phyloP scores from a whole-genome alignment of 352 stramenopile genomes.

The Globisporangium spiculum region DNA sequence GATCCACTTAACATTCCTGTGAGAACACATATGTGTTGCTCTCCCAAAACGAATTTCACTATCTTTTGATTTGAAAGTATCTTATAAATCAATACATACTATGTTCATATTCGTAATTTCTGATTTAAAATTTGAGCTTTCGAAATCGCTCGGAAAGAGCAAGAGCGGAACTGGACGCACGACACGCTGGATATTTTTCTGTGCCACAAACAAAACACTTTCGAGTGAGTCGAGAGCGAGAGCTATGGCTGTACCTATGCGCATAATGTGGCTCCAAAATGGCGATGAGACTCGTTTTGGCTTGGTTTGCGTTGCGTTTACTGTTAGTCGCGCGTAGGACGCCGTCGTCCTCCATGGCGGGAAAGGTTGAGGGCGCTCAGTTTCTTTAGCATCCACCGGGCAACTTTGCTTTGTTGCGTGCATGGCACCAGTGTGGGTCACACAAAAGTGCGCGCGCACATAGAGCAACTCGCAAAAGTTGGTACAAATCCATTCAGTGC shows the following conservation, averaged over 20 bases:
- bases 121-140: neutral
- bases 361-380: neutral
- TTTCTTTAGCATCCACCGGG: neutral
- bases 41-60: neutral
- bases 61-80: neutral
- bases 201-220: neutral
- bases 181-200: slow-evolving; percentile 3
- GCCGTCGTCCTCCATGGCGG: no score
- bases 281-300: no score
- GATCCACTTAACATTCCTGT: neutral
- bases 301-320: neutral
- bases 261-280: neutral
- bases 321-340: no score
- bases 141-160: neutral
- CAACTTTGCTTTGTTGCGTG: no score
- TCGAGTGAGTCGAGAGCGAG: no score
- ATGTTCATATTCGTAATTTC: neutral
- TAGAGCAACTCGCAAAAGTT: neutral
- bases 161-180: neutral
- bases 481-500: neutral
- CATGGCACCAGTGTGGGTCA: no score
- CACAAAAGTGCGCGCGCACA: no score
- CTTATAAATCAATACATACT: neutral
- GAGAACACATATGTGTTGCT: neutral
- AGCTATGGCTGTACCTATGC: neutral